phyloP scores from a whole-genome alignment of 208 protist species.

The Trypanosoma mega region DNA sequence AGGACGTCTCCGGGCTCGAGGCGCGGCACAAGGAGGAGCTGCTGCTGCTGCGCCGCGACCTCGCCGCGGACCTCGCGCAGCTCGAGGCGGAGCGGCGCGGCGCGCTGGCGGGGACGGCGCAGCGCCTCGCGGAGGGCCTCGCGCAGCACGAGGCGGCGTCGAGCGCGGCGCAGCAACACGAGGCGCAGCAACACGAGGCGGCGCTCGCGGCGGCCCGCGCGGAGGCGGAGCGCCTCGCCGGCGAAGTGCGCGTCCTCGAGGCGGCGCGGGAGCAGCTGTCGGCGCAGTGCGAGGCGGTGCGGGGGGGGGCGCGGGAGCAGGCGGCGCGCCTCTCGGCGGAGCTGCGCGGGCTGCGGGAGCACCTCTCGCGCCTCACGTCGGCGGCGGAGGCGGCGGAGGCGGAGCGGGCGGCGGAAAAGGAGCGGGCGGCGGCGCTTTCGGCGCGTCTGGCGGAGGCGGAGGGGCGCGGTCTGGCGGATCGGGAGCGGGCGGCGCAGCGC shows the following conservation, averaged over 20 bases:
- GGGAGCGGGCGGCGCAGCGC: background rate
- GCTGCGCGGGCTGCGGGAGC: background rate
- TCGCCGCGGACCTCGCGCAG: slow-evolving; percentile 18
- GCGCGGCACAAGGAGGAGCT: background rate
- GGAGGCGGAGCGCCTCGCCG: slow-evolving; percentile 1
- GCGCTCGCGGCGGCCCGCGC: background rate
- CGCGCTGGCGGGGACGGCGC: slow-evolving; percentile 20
- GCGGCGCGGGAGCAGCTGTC: slow-evolving; percentile 24
- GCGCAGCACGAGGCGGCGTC: slow-evolving; percentile 27
- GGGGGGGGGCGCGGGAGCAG: slow-evolving; percentile 23
- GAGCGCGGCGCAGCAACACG: slow-evolving; percentile 16
- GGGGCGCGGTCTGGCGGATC: slow-evolving; percentile 5
- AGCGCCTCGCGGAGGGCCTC: slow-evolving; percentile 6
- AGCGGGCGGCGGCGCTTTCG: background rate
- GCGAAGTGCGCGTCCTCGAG: slow-evolving; percentile 1
- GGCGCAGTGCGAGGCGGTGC: slow-evolving; percentile 24
- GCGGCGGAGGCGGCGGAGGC: background rate
- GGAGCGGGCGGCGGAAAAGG: background rate
- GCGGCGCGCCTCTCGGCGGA: slow-evolving; percentile 5
- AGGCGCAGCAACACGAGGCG: background rate
- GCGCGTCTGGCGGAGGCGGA: background rate
- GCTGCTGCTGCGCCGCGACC: slow-evolving; percentile 12
- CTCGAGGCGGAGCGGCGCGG: slow-evolving; percentile 11
- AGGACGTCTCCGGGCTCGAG: background rate
- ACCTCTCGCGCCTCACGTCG: slow-evolving; percentile 4